Evolutionary conservation across 495 filamentous ascomycete species (phyloP).

Genomic region (Lepraria neglecta): DNA sequence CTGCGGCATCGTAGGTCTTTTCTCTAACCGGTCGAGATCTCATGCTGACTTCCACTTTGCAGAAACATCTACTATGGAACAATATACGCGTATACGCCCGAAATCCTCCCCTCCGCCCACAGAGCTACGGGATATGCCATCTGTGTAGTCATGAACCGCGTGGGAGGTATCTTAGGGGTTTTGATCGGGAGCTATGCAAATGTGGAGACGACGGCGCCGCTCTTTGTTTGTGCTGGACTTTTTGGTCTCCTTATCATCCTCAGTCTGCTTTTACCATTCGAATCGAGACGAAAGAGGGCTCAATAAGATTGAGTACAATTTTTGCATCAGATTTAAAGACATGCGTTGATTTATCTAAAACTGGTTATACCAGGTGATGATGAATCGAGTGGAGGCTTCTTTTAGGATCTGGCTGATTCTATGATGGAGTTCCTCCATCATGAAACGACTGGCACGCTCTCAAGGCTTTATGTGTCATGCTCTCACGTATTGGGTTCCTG

Average conservation of each 20-base stretch:
- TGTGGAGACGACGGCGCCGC: slow-evolving; percentile 33
- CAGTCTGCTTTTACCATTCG: slow-evolving; percentile 37
- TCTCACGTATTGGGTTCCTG: no score
- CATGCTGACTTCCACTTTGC: slow-evolving; percentile 2
- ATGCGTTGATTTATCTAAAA: no score
- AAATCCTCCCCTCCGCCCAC: slow-evolving; percentile 40
- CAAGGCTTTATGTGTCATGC: no score
- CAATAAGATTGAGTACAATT: slow-evolving; percentile 10
- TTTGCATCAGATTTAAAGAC: no score
- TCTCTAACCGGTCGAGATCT: neutral
- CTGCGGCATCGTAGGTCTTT: slow-evolving; percentile 29
- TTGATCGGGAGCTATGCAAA: slow-evolving; percentile 38
- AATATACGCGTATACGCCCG: slow-evolving; percentile 44
- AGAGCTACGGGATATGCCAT: slow-evolving; percentile 41
- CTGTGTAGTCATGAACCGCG: slow-evolving; percentile 37
- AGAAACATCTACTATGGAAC: slow-evolving; percentile 44
- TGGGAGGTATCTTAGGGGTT: slow-evolving; percentile 38
- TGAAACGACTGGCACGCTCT: no score
- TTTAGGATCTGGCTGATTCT: no score
- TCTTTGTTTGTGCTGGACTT: slow-evolving; percentile 38
- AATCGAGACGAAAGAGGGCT: slow-evolving; percentile 28
- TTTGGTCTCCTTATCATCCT: slow-evolving; percentile 33
- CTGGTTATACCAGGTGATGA: no score
- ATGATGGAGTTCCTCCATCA: no score
- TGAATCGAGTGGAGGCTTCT: no score